Evolutionary conservation across 768 basidiomycete species (phyloP).

Genomic region (Mycena chlorophos): DNA sequence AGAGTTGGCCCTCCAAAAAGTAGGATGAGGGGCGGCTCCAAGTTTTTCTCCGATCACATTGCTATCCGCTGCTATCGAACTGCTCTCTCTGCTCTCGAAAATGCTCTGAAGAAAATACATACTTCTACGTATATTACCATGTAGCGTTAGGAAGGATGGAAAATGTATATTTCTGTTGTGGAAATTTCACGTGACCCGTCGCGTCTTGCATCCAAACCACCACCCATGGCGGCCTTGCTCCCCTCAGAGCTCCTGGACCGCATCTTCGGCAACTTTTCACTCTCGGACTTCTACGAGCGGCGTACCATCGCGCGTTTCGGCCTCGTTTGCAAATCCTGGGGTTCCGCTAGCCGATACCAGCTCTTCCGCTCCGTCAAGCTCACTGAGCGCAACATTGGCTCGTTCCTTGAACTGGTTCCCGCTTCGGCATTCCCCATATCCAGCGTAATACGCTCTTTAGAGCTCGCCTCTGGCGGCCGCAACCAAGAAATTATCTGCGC

Average conservation of each 20-base stretch:
- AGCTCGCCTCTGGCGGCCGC: background rate
- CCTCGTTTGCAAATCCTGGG: conserved; percentile 9
- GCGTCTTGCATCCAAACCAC: too few relatives aligned
- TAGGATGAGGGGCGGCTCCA: too few relatives aligned
- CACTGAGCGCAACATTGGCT: background rate
- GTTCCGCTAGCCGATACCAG: conserved; percentile 12
- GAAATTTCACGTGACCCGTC: too few relatives aligned
- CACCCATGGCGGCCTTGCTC: background rate
- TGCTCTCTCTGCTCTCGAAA: too few relatives aligned
- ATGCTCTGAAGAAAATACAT: too few relatives aligned
- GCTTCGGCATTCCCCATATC: conserved; percentile 1
- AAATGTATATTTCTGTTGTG: too few relatives aligned
- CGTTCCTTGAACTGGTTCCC: background rate
- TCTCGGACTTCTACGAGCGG: background rate
- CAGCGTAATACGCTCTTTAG: conserved; percentile 2
- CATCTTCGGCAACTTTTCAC: background rate
- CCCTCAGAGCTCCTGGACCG: background rate
- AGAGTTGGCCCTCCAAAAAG: too few relatives aligned
- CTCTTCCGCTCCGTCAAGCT: conserved; percentile 10
- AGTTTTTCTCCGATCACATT: too few relatives aligned
- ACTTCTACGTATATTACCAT: too few relatives aligned
- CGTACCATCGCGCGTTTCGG: conserved; percentile 1
- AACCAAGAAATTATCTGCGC: background rate
- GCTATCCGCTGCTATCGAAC: too few relatives aligned
- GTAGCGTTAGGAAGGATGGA: too few relatives aligned